A percentile compares a stretch with the other conserved stretches of the same genome.
Conservation (phyloP, 2,329 filamentous ascomycete species). For the Botrytis deweyae region DNA sequence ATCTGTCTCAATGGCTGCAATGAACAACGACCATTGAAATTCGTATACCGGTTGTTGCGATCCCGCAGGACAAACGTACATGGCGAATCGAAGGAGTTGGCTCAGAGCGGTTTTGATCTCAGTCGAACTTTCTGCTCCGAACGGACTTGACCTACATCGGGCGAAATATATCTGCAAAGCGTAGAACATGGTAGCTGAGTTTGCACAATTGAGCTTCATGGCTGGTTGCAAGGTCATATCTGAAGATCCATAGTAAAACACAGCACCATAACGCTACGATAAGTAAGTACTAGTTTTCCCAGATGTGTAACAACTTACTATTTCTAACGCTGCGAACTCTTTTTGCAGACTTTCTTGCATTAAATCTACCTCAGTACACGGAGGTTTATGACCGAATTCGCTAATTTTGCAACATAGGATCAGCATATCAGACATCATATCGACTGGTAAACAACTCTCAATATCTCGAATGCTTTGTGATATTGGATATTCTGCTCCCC, state of each 20-base stretch:
- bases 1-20: slow-evolving; percentile 25
- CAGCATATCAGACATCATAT: slow-evolving; percentile 26
- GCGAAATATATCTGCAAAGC: slow-evolving; percentile 21
- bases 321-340: background rate
- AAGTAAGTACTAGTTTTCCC: background rate
- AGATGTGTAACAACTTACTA: slow-evolving; percentile 1
- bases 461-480: slow-evolving; percentile 26
- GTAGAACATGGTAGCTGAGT: slow-evolving; percentile 22
- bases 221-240: slow-evolving; percentile 24
- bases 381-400: background rate
- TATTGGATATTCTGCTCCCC: slow-evolving; percentile 25
- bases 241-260: slow-evolving; percentile 25
- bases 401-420: slow-evolving; percentile 20
- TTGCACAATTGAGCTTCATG: slow-evolving; percentile 26
- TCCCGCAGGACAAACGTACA: slow-evolving; percentile 16
- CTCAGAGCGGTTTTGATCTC: background rate
- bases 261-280: background rate
- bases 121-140: background rate
- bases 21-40: slow-evolving; percentile 28
- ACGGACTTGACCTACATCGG: background rate
- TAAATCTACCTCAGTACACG: background rate
- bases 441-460: slow-evolving; percentile 24
- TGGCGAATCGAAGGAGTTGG: slow-evolving; percentile 18
- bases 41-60: slow-evolving; percentile 22
- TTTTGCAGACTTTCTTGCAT: background rate